phyloP scores from a whole-genome alignment of 2,329 filamentous ascomycete species.

The Gaeumannomyces sp. region DNA sequence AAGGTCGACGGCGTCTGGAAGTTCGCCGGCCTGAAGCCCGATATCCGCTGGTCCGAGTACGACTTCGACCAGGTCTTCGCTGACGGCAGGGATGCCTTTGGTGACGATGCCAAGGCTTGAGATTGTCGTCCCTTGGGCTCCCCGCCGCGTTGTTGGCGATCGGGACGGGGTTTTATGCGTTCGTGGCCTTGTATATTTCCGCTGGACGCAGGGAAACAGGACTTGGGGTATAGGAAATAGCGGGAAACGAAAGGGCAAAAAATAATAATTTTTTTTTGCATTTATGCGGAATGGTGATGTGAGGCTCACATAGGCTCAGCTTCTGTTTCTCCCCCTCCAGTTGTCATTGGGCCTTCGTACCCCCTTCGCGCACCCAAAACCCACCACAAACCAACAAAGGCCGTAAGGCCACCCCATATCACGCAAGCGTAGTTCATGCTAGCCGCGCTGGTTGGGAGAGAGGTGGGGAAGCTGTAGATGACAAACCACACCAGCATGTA shows the following conservation, averaged over 20 bases:
- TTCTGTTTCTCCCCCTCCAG: not conserved
- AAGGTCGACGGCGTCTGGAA: slow-evolving; percentile 54
- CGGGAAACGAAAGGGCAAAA: not conserved
- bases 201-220: not conserved
- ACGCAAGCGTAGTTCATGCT: slow-evolving; percentile 45
- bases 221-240: not conserved
- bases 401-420: slow-evolving; percentile 36
- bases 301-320: not conserved
- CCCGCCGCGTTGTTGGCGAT: too few relatives aligned
- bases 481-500: slow-evolving; percentile 55
- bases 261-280: not conserved
- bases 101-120: slow-evolving; percentile 4
- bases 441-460: slow-evolving; percentile 31
- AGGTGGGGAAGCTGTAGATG: slow-evolving; percentile 52
- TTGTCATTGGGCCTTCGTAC: slow-evolving; percentile 1
- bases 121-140: not conserved
- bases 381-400: slow-evolving; percentile 36
- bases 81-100: slow-evolving; percentile 17
- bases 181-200: not conserved
- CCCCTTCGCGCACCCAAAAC: slow-evolving; percentile 14
- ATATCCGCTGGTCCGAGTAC: slow-evolving; percentile 50
- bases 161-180: too few relatives aligned
- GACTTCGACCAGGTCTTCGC: slow-evolving; percentile 35
- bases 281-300: not conserved
- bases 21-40: slow-evolving; percentile 48